Evolutionary conservation across 2,329 filamentous ascomycete species (phyloP), one percentile per base, ranked within the genome.

Genomic region (Phaeophleospora eucalypticola): DNA sequence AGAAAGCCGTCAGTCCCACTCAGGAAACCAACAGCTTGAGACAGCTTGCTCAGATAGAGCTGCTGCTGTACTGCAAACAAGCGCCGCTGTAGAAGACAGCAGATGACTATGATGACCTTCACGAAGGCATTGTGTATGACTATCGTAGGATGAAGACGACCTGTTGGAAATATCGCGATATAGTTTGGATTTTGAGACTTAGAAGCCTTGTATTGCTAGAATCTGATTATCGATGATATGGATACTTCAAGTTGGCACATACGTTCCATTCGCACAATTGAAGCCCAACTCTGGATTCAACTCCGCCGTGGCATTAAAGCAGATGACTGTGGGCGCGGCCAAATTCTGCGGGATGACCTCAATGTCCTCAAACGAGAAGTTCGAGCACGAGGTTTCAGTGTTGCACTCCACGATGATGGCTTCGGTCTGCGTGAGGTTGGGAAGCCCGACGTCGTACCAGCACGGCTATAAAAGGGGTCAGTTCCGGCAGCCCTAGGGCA

Each of bases 391-490:
- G 3, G 51, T 57, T 8, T 65, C 54, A 2, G 67, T 69, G 46
- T 70, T 70, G 48, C 71, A 72, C 49, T 72, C 68, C 17, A 73
- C 56, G 29, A 73, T 66, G 29, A 71, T 57, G 8, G 66, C 63
- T 48, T 73, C 69, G 1, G 66, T 72, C 40, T 71, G 69, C 7
- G 64, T 63, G 19, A 71, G 55, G 24, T 66, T 57, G 0, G 64
- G 58, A 1, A 73, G 57, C 2, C 70, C 69, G 6, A 53, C 57
- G 43, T 73, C 54, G 49, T 73, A 73, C 70, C 71, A 73, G 54
- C 69, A 73, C 3, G 70, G 71, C 55, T 58, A 29, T 6, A n/a
- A n/a, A 36, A 36, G 34, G n/a, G 8, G 27, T 32, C 27, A 32
- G 27, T 32, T 32, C n/a, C 27, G n/a, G 8, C 27, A 32, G 8